Base-by-base conservation (phyloP, 805 yeast species). In the Cyberlindnera nakhonratchasimensis region DNA sequence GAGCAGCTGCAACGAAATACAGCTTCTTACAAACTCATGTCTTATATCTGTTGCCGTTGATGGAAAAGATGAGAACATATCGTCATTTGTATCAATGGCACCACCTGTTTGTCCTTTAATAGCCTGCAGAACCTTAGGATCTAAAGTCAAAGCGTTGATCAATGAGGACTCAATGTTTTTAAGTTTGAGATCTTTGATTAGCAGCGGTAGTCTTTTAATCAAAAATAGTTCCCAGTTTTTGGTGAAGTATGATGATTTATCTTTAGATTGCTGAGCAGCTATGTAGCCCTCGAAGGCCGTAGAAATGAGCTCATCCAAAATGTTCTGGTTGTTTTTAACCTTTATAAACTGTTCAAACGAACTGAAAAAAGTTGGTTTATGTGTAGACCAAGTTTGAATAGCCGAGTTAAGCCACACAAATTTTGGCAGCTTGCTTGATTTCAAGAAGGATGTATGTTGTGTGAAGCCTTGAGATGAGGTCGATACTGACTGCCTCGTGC, bases 51-150 rank as follows among this genome's bases (percentile, higher is more conserved):
- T 57, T 8, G 69, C 66, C 2, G 72, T 65, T 2, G 75, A 59
- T 2, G 79, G 72, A 45, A 69, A 71, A 13, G 75, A 69, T n/a
- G 75, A 66, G 47, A 76, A 75, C 61, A 75, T 64, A 40, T 75
- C 77, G 42, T 75, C 80, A 20, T 33, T 40, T 12, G 28, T 29
- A 16, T 42, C 36, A 3, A 54, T 42, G 37, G 54, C 39, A 19
- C 42, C 48, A 10, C 52, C 49, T 3, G 46, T 43, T 7, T 36
- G 41, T 0, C 43, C 34, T 40, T 58, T 61, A 24, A 62, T 44
- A 1, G 52, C 39, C 34, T 59, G 62, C 6, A 64, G 61, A 6
- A 63, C 54, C 21, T 59, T 65, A 1, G 65, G 50, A 34, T 71
- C 74, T 7, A 50, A 37, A 6, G 52, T 43, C 4, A 67, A 47